These are phyloP conservation scores for Backusella parvicylindrica DNA, from an alignment of 192 early-diverging fungal species.

Conservation along the genomic window DNA sequence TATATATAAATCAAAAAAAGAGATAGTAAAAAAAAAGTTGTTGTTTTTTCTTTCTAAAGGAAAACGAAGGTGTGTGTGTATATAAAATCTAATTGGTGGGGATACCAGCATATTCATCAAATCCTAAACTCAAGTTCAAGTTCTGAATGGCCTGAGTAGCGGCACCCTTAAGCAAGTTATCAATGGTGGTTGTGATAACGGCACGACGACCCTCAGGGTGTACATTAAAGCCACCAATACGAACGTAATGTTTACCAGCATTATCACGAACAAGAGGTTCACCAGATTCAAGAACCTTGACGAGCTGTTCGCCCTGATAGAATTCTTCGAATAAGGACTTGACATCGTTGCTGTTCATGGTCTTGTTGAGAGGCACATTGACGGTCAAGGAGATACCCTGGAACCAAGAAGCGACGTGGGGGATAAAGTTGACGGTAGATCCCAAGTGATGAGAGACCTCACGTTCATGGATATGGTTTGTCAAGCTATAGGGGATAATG, in stretches of 20 bases:
- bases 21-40: background rate
- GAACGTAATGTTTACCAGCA: conserved; percentile 83
- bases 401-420: conserved; percentile 90
- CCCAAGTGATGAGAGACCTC: conserved; percentile 83
- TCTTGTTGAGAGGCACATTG: conserved; percentile 77
- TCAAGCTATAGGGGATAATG: conserved; percentile 88
- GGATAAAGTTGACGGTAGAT: conserved; percentile 71
- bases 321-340: conserved; percentile 63
- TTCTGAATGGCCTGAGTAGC: conserved; percentile 99
- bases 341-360: conserved; percentile 70
- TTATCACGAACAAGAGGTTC: conserved; percentile 89
- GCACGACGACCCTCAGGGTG: conserved; percentile 73
- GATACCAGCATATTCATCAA: conserved; percentile 91
- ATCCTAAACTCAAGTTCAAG: conserved; percentile 88
- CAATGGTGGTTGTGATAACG: conserved; percentile 89
- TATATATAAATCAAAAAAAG: no score
- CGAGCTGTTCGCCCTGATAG: conserved; percentile 78
- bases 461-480: conserved; percentile 95
- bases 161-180: conserved; percentile 97
- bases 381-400: conserved; percentile 93
- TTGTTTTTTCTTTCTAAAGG: background rate
- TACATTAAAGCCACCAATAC: conserved; percentile 92
- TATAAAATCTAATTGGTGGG: conserved; percentile 37
- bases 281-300: conserved; percentile 65
- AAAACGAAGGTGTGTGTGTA: background rate